Base-by-base conservation (phyloP, 169 alveolate genomes). In the Cyclospora cayetanensis region DNA sequence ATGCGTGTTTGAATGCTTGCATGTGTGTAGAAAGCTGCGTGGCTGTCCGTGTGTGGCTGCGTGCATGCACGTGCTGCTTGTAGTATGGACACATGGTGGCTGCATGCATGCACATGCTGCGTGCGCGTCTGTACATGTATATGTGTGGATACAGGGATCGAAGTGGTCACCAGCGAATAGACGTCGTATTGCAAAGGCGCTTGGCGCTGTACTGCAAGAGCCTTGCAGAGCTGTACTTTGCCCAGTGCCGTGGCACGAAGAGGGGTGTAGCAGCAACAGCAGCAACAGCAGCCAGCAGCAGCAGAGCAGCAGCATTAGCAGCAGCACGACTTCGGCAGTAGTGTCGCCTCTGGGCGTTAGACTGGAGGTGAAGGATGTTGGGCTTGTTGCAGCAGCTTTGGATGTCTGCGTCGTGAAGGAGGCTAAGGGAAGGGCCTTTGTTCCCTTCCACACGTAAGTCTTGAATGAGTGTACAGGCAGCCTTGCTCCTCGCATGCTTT, bases 121-220 rank as follows among this genome's bases (percentile, higher is more conserved):
- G 53, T 34, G 27, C 25, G 27, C 9, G 27, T 63, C 11, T 63
- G 27, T 63, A n/a, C 76, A 12, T 63, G 46, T 42, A 3, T 37
- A 2, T 1, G 9, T 5, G 4, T 43, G 2, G 35, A 15, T 41
- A 1, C 50, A 79, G 89, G 89, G 89, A 4, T 50, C 89, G 29
- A 43, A 55, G 89, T 41, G 55, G 46, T 41, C 70, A 7, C 55
- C 89, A 50, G 89, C 76, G 31, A 79, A 79, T 37, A 37, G 70
- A 12, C 68, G 89, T 2, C 68, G 89, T 3, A 55, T 79, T 29
- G 89, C 89, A 43, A 79, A 79, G 74, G 89, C 72, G 42, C 27
- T 79, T 72, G n/a, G 70, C 7, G 43, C 55, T 11, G 89, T 79
- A 27, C 52, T 79, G 27, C 89, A 52, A 25, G 89, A 79, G 52